Evolutionary conservation across 192 early-diverging fungal genomes (phyloP).

Genomic region (Phycomyces blakesleeanus): DNA sequence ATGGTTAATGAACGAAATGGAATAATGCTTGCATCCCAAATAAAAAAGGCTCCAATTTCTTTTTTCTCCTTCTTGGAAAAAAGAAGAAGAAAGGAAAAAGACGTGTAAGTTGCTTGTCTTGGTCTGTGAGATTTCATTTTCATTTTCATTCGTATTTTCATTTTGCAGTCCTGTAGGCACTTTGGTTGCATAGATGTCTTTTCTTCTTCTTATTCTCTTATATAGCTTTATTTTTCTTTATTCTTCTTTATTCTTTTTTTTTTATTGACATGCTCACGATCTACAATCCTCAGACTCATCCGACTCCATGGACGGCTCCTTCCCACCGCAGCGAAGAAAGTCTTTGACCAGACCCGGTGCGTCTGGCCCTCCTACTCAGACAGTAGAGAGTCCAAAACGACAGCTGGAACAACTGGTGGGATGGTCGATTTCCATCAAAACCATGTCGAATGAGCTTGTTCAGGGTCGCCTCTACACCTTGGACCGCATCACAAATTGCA

Average conservation of each 20-base stretch:
- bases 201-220: too few relatives aligned
- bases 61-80: not conserved
- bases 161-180: not conserved
- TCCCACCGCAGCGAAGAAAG: not conserved
- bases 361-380: not conserved
- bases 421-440: slow-evolving; percentile 43
- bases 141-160: not conserved
- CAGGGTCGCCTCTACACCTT: slow-evolving; percentile 56
- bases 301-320: too few relatives aligned
- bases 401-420: slow-evolving; percentile 45
- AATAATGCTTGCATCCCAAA: not conserved
- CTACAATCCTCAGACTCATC: too few relatives aligned
- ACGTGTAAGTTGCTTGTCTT: too few relatives aligned
- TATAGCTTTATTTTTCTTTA: too few relatives aligned
- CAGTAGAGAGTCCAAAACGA: not conserved
- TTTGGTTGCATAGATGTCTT: too few relatives aligned
- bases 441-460: slow-evolving; percentile 44
- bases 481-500: slow-evolving; percentile 54
- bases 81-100: not conserved
- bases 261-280: too few relatives aligned
- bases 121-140: too few relatives aligned
- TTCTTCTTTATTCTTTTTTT: too few relatives aligned
- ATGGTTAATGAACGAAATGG: not conserved
- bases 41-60: not conserved
- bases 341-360: not conserved